Conservation (phyloP, 441 rosid species). For the Pelargonium australe region DNA sequence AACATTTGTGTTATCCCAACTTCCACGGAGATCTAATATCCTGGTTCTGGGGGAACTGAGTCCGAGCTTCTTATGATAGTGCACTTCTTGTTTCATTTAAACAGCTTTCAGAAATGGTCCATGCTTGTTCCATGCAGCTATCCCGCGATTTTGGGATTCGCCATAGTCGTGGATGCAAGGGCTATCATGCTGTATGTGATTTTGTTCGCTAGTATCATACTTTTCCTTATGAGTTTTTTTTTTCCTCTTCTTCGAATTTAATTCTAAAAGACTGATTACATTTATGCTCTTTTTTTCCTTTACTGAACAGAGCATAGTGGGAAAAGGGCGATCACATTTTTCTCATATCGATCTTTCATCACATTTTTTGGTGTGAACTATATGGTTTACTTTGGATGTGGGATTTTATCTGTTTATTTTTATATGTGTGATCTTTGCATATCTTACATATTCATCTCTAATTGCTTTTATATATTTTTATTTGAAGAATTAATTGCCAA, state of each 20-base stretch:
- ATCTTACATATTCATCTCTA: conserved; percentile 7
- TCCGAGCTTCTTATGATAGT: conserved; percentile 20
- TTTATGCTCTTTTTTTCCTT: not conserved
- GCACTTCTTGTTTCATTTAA: conserved; percentile 22
- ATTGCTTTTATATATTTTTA: not conserved
- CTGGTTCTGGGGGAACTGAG: conserved; percentile 5
- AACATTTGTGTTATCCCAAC: conserved; percentile 15
- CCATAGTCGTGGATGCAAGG: conserved; percentile 34
- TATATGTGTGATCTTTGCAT: conserved; percentile 8
- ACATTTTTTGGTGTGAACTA: conserved; percentile 36
- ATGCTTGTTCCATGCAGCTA: conserved; percentile 41
- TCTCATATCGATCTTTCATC: conserved; percentile 44
- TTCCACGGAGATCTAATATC: not conserved
- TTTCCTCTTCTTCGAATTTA: not conserved
- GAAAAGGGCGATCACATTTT: conserved; percentile 37
- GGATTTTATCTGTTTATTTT: conserved; percentile 1
- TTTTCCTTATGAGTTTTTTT: not conserved
- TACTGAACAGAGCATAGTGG: conserved; percentile 34
- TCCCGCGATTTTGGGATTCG: conserved; percentile 46
- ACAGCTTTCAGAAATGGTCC: conserved; percentile 38
- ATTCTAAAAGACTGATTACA: not conserved
- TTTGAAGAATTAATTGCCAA: conserved; percentile 1
- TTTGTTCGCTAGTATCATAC: not conserved
- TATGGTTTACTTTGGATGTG: conserved; percentile 26
- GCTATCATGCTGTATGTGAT: conserved; percentile 36